Evolutionary conservation across 768 basidiomycete species (phyloP).

Genomic region (Rubroboletus satanas): DNA sequence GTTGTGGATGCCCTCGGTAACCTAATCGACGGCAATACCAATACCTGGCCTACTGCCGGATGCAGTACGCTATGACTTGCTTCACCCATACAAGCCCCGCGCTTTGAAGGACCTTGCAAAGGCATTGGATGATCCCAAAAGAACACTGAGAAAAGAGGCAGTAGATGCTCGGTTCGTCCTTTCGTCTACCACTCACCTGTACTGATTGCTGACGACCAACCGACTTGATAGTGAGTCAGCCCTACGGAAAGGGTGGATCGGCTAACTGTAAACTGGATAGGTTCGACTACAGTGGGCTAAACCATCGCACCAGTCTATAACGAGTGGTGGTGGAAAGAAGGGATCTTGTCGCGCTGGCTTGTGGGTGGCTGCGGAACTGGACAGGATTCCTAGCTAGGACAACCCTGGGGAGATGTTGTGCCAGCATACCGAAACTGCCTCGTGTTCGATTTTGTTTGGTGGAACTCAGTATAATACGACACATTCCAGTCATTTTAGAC

Average conservation of each 20-base stretch:
- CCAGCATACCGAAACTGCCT: no score
- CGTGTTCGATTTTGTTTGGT: not conserved
- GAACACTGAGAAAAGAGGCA: conserved; percentile 79
- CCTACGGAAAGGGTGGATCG: no score
- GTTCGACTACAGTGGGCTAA: conserved; percentile 30
- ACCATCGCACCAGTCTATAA: no score
- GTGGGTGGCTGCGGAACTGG: not conserved
- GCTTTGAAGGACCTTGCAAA: conserved; percentile 74
- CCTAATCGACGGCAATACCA: conserved; percentile 99
- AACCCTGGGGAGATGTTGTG: no score
- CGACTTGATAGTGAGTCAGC: conserved; percentile 13
- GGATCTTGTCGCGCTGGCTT: not conserved
- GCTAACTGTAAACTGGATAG: conserved; percentile 11
- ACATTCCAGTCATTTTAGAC: no score
- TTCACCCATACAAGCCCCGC: conserved; percentile 73
- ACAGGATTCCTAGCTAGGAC: no score
- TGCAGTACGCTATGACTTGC: conserved; percentile 73
- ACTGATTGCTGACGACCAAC: conserved; percentile 1
- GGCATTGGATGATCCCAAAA: conserved; percentile 85
- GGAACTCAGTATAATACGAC: not conserved
- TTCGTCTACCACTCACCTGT: not conserved
- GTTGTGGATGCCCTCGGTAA: conserved; percentile 99
- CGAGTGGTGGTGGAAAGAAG: not conserved
- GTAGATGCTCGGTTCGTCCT: conserved; percentile 65
- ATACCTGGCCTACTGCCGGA: conserved; percentile 75